These are phyloP conservation scores for Fragaria ananassa DNA, from an alignment of 306 rosid genomes.

Conservation along the genomic window DNA sequence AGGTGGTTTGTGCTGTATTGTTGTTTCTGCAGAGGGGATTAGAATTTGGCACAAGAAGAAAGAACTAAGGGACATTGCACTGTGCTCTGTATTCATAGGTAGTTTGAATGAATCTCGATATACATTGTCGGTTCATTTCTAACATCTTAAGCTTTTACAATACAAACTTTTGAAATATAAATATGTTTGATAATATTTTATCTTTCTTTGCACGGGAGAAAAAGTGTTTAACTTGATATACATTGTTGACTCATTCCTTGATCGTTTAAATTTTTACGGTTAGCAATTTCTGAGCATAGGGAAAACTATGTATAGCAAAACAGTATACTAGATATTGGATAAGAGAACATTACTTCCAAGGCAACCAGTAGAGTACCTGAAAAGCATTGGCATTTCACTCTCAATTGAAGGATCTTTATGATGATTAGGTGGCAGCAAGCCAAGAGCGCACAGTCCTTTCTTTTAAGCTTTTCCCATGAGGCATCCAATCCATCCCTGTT, in stretches of 20 bases:
- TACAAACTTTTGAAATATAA: neutral
- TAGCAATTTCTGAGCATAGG: neutral
- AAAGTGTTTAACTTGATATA: neutral
- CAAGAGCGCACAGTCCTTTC: neutral
- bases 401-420: slow-evolving; percentile 5
- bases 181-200: neutral
- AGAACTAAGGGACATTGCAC: neutral
- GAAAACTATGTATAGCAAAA: neutral
- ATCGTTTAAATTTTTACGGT: neutral
- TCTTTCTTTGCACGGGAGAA: neutral
- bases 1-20: neutral
- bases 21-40: neutral
- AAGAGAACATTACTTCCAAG: neutral
- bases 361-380: neutral
- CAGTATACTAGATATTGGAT: neutral
- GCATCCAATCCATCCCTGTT: slow-evolving; percentile 19
- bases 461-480: slow-evolving; percentile 2
- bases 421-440: slow-evolving; percentile 13
- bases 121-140: neutral
- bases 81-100: neutral
- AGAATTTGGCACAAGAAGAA: neutral
- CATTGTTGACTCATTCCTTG: neutral
- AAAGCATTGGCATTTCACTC: slow-evolving; percentile 4
- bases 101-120: neutral
- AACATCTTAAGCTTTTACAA: neutral